Conservation (phyloP, 1,284 basidiomycete species). For the Sparassis latifolia region DNA sequence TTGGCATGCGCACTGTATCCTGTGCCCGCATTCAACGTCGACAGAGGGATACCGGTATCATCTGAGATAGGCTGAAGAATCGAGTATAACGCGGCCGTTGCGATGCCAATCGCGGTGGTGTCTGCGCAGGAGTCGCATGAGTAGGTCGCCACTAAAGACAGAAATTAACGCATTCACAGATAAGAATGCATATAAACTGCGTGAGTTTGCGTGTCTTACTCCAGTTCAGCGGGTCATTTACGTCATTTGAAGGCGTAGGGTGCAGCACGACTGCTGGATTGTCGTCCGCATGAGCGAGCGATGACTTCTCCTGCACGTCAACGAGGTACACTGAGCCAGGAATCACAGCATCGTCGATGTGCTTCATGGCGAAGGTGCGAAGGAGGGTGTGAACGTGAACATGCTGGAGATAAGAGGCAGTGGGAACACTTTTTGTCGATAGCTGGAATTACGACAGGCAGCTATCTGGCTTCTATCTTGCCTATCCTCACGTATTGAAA, state of each 20-base stretch:
- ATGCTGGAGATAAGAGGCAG: too few species aligned
- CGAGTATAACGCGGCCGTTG: background rate
- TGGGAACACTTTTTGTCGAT: too few species aligned
- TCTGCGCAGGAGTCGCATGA: background rate
- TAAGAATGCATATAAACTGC: background rate
- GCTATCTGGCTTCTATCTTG: too few species aligned
- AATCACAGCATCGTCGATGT: background rate
- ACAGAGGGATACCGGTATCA: background rate
- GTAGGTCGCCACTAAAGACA: background rate
- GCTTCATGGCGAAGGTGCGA: too few species aligned
- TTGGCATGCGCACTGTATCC: background rate
- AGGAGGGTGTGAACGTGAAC: too few species aligned
- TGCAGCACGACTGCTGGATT: background rate
- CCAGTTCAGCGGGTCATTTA: slow-evolving; percentile 1
- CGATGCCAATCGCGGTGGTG: background rate
- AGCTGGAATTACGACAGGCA: too few species aligned
- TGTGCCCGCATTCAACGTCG: background rate
- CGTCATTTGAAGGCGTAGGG: background rate
- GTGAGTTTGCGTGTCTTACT: background rate
- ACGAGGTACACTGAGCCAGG: slow-evolving; percentile 1
- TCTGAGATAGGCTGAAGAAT: slow-evolving; percentile 1
- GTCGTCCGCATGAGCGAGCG: background rate
- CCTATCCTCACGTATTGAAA: too few species aligned
- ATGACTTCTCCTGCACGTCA: background rate
- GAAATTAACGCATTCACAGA: background rate